Evolutionary conservation across 2,329 filamentous ascomycete genomes (phyloP), one percentile per base, ranked within the genome.

Genomic region (Stagonosporopsis chrysanthemi): DNA sequence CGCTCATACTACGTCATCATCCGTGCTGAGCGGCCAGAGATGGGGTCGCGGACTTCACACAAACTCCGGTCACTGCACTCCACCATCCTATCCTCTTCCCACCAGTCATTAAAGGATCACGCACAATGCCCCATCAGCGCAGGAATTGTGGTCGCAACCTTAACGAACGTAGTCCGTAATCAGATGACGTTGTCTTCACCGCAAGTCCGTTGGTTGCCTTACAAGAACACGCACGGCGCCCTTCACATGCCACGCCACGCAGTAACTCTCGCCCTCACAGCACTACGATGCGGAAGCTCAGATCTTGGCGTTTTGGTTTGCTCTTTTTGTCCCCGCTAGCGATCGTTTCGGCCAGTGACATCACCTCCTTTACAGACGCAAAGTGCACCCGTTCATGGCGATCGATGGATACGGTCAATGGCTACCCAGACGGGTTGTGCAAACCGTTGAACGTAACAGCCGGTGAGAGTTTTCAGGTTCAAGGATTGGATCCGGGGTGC

Each of bases 401-500:
- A 3, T 50, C 50, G 17, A 40, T 66, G 15, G 50, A 64, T n/a
- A 45, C 53, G 4, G 45, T 61, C 6, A 66, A 66, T 26, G 63
- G 62, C 12, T 66, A 66, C 35, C 63, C 63, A 1, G 63, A 66
- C 24, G 63, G 61, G 3, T n/a, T 58, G 14, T 65, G 62, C 35
- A 65, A 61, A 9, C 58, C 56, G 1, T 35, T 69, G 2, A 47
- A 61, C 8, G 43, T 69, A n/a, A 54, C 41, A 4, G 31, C 7
- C 3, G 55, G 50, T 15, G 44, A 62, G n/a, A 65, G 64, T 28
- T 71, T 71, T 40, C 67, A 71, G 51, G 53, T 73, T 2, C 61
- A 61, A 12, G 60, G 59, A 12, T 38, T 73, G 17, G 70, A 73
- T 53, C 45, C 42, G 3, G 69, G 69, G 22, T 73, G 70, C 45